phyloP scores from a whole-genome alignment of 2,329 filamentous ascomycete species.

The Aulographum hederae region DNA sequence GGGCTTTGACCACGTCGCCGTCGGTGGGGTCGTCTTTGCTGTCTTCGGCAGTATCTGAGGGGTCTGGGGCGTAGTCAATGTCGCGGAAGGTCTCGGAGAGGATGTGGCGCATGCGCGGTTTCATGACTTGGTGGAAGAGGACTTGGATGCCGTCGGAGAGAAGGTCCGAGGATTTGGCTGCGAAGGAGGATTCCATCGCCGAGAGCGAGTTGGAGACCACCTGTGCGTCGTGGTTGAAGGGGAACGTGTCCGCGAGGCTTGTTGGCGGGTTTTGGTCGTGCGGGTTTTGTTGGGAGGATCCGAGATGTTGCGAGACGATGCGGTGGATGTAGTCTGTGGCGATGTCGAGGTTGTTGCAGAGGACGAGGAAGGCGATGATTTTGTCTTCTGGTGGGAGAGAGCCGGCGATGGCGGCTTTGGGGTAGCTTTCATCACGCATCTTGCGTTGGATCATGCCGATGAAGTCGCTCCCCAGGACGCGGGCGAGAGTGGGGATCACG shows the following conservation, averaged over 20 bases:
- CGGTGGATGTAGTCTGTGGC: conserved; percentile 79
- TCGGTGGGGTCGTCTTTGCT: conserved; percentile 40
- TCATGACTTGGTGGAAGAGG: conserved; percentile 73
- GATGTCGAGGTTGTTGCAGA: conserved; percentile 91
- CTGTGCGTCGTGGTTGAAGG: conserved; percentile 56
- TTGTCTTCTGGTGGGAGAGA: conserved; percentile 74
- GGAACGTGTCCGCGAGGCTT: conserved; percentile 43
- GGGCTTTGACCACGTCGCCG: conserved; percentile 50
- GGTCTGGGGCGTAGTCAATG: conserved; percentile 51
- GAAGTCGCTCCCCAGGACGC: conserved; percentile 76
- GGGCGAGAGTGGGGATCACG: conserved; percentile 59
- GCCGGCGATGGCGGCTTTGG: conserved; percentile 59
- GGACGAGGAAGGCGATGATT: conserved; percentile 73
- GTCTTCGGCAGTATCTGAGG: conserved; percentile 25
- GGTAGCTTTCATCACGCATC: conserved; percentile 93
- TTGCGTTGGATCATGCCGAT: conserved; percentile 94
- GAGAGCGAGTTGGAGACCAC: conserved; percentile 52
- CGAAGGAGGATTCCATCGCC: conserved; percentile 52
- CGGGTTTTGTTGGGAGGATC: conserved; percentile 12
- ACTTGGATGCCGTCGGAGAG: conserved; percentile 71
- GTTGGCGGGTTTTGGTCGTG: conserved; percentile 21
- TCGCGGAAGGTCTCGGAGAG: conserved; percentile 82
- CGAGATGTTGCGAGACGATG: conserved; percentile 55
- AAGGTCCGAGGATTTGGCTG: conserved; percentile 62
- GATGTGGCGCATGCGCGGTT: conserved; percentile 66